A percentile compares a stretch with the other conserved stretches of the same genome.
Conservation (phyloP, 495 filamentous ascomycete genomes). For the Aspergillus funiculosus region DNA sequence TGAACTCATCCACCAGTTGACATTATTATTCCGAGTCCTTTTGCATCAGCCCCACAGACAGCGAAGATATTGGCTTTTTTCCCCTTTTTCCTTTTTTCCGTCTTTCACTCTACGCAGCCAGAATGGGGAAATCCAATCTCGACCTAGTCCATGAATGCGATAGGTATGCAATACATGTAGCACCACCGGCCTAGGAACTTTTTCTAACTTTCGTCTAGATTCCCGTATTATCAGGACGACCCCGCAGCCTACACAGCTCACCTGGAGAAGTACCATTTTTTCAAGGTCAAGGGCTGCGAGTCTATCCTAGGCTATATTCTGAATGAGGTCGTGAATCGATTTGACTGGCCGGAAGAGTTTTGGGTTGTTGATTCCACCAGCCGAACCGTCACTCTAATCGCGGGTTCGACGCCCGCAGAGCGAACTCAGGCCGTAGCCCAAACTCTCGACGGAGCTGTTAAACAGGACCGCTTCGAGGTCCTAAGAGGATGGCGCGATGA, state of each 20-base stretch:
- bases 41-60: no score
- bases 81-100: no score
- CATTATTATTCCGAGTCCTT: no score
- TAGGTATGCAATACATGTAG: conserved; percentile 23
- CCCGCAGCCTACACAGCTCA: conserved; percentile 44
- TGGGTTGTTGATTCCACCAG: conserved; percentile 48
- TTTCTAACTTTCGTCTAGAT: conserved; percentile 41
- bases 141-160: conserved; percentile 57
- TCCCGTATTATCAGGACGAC: conserved; percentile 59
- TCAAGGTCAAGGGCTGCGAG: conserved; percentile 47
- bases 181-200: not conserved
- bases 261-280: conserved; percentile 47
- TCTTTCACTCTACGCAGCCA: no score
- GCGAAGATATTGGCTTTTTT: no score
- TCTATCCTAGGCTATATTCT: conserved; percentile 59
- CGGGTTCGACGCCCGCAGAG: conserved; percentile 43
- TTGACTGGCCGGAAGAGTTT: conserved; percentile 45
- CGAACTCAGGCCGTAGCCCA: conserved; percentile 55
- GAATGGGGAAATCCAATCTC: conserved; percentile 47
- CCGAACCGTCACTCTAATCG: conserved; percentile 45
- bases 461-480: conserved; percentile 59
- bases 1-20: no score
- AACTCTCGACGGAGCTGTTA: conserved; percentile 59
- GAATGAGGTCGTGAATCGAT: conserved; percentile 49
- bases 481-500: conserved; percentile 85